These are phyloP conservation scores for Magnaporthiopsis poae DNA, from an alignment of 2,329 filamentous ascomycete species.

Conservation along the genomic window DNA sequence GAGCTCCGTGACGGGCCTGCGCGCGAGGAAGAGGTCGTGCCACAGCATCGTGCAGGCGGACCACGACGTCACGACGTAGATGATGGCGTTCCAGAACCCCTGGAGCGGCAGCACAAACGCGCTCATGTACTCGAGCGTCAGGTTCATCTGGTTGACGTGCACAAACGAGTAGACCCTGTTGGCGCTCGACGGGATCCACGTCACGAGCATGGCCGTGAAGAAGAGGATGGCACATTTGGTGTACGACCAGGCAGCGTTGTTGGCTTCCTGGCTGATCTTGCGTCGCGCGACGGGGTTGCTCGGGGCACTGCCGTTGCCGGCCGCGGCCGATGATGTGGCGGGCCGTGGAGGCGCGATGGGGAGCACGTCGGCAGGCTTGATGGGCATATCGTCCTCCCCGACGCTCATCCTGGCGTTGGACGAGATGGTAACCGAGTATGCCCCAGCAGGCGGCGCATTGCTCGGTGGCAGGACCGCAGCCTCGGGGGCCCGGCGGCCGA, in stretches of 20 bases:
- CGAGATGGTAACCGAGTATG: constrained; percentile 44
- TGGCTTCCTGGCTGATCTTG: constrained; percentile 39
- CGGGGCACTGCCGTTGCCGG: constrained; percentile 5
- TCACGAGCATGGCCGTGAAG: constrained; percentile 61
- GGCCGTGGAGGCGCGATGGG: not conserved
- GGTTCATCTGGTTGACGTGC: constrained; percentile 39
- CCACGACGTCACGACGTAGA: constrained; percentile 64
- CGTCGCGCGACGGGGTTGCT: constrained; percentile 17
- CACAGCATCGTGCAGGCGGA: constrained; percentile 46
- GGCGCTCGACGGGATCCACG: constrained; percentile 67
- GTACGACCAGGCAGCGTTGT: constrained; percentile 58
- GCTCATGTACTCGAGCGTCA: constrained; percentile 58
- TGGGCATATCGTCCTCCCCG: constrained; percentile 17
- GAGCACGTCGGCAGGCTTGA: constrained; percentile 12
- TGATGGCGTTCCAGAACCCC: constrained; percentile 74
- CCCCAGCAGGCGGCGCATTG: constrained; percentile 14
- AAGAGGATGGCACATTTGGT: constrained; percentile 62
- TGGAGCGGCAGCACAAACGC: constrained; percentile 70
- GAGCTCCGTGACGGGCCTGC: constrained; percentile 24
- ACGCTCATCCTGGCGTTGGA: constrained; percentile 21
- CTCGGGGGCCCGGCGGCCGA: constrained; percentile 18
- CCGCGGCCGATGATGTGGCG: not conserved
- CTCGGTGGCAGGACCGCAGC: not conserved
- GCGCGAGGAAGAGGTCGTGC: constrained; percentile 23
- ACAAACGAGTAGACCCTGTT: constrained; percentile 66